Percentiles rank a stretch among this genome's conserved stretches.
Conservation (phyloP, 768 basidiomycete genomes). For the Dentipellis fragilis region DNA sequence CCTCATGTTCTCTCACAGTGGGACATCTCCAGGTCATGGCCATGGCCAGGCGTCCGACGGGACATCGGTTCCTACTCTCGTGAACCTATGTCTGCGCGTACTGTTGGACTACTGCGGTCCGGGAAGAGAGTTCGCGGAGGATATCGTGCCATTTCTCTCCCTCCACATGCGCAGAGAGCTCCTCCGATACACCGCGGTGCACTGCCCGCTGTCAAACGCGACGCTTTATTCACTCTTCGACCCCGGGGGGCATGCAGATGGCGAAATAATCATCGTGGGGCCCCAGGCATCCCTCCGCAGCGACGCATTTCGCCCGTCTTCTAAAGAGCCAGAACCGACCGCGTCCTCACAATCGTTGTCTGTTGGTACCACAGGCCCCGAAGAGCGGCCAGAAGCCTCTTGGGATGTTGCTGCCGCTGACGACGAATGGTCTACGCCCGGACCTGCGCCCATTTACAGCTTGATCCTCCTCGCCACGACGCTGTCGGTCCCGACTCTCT, state of each 20-base stretch:
- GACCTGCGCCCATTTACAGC: slow-evolving; percentile 25
- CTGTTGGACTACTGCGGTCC: slow-evolving; percentile 30
- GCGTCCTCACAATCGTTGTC: too few species aligned
- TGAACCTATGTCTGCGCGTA: slow-evolving; percentile 45
- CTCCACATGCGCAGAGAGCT: slow-evolving; percentile 49
- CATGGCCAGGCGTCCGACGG: slow-evolving; percentile 7
- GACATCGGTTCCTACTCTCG: slow-evolving; percentile 36
- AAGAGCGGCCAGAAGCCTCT: slow-evolving; percentile 1
- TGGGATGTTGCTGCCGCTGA: slow-evolving; percentile 6
- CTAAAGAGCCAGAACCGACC: neutral
- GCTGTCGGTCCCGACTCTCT: slow-evolving; percentile 33
- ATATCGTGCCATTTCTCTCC: slow-evolving; percentile 34
- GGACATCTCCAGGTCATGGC: too few species aligned
- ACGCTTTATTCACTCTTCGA: slow-evolving; percentile 43
- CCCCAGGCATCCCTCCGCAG: slow-evolving; percentile 35
- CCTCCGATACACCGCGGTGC: slow-evolving; percentile 47
- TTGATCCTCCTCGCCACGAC: slow-evolving; percentile 42
- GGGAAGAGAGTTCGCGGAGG: slow-evolving; percentile 19
- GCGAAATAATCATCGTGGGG: slow-evolving; percentile 58
- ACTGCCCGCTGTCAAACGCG: slow-evolving; percentile 39
- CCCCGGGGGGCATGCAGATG: slow-evolving; percentile 42
- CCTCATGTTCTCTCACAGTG: slow-evolving; percentile 32
- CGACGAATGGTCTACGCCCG: neutral
- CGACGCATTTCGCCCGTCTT: slow-evolving; percentile 26
- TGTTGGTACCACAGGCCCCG: neutral